Base-by-base conservation (phyloP, 495 filamentous ascomycete genomes). In the Annulohypoxylon stygium region DNA sequence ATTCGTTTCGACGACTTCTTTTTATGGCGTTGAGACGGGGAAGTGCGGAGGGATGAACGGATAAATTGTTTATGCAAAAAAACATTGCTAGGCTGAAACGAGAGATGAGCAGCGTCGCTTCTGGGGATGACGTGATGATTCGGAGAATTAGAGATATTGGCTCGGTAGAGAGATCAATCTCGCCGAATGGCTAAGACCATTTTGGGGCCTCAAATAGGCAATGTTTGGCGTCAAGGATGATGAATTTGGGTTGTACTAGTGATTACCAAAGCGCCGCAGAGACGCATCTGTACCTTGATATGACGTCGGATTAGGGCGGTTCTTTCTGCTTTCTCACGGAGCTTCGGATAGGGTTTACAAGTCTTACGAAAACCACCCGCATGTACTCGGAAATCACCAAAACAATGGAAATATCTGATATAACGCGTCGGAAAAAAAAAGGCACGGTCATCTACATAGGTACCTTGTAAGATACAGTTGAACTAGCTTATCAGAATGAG, bases 71-170 rank as follows among this genome's bases (percentile, higher is more conserved):
- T 69, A 58, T 25, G 48, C 43, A 61, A 61, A 61, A 30, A 30
- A 30, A 48, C 39, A 18, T 48, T 20, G 43, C 54, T 65, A 65
- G 54, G 54, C 60, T 36, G 6, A 66, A 63, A 67, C 12, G 41
- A 25, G 58, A 62, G 61, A 43, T 39, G 54, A 59, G 36, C 25
- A 63, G 30, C 37, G 26, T 66, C 63, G 59, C 62, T 66, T 70
- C 50, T 67, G 72, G 72, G 72, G 67, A 70, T 70, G 72, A 70
- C 50, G 41, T 60, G 63, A 60, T 8, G n/a, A 43, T 64, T 70
- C 11, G 36, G 59, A 55, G 45, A 61, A 54, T 54, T 48, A 36
- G 2, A 23, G n/a, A 62, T 54, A 36, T 16, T 67, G n/a, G 26
- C 50, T 37, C 37, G 43, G 36, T 30, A 6, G 43, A n/a, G 34